These are phyloP conservation scores for Sarocladiaceae sp. DNA, from an alignment of 2,329 filamentous ascomycete species.

Conservation along the genomic window DNA sequence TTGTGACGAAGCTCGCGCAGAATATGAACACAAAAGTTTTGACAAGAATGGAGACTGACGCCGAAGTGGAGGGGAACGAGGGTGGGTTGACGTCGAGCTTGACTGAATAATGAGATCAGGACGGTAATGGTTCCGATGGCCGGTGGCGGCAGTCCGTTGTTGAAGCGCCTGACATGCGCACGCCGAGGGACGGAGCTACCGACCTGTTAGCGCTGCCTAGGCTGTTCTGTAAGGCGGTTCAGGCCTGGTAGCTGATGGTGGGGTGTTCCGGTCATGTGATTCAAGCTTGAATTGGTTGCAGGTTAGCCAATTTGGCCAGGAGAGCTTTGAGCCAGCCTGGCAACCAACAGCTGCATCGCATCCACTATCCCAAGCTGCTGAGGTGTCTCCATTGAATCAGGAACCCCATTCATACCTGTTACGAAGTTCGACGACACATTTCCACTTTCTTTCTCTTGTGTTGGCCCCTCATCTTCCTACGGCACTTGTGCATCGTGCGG, in stretches of 20 bases:
- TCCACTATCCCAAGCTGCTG: constrained; percentile 5
- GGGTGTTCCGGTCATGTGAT: constrained; percentile 1
- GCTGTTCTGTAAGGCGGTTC: no score
- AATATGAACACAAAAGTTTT: background rate
- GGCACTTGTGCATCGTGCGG: background rate
- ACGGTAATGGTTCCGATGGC: background rate
- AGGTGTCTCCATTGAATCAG: constrained; percentile 8
- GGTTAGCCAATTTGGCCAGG: background rate
- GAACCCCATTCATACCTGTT: constrained; percentile 4
- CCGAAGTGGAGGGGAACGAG: background rate
- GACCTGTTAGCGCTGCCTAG: no score
- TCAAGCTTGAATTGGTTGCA: background rate
- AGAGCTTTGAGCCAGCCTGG: constrained; percentile 7
- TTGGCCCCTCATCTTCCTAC: no score
- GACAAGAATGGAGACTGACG: background rate
- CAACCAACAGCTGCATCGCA: no score
- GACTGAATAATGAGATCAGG: background rate
- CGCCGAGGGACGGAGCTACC: constrained; percentile 1
- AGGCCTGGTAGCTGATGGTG: no score
- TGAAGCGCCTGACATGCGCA: constrained; percentile 4
- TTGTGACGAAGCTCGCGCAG: background rate
- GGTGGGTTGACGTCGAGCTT: background rate
- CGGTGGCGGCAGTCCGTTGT: constrained; percentile 6
- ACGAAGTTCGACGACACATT: background rate
- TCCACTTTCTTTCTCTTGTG: background rate